A percentile compares a stretch with the other conserved stretches of the same genome.
phyloP scores from a whole-genome alignment of 2,329 filamentous ascomycete species.

The Zymoseptoria passerinii region DNA sequence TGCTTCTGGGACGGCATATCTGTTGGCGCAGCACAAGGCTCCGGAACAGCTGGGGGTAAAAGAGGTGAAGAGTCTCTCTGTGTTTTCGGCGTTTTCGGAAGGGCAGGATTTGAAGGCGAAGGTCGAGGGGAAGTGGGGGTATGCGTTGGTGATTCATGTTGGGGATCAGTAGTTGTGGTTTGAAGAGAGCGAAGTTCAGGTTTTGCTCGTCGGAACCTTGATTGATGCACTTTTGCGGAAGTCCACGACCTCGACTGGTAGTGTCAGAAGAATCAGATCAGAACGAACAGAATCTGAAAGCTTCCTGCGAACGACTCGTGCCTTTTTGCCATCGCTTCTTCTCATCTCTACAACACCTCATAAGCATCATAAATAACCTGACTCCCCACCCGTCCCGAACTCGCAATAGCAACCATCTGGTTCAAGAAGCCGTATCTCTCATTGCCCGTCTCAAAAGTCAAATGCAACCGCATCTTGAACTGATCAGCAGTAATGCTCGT shows the following conservation, averaged over 20 bases:
- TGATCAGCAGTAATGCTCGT: conserved; percentile 18
- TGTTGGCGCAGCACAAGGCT: conserved; percentile 10
- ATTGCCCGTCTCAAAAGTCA: conserved; percentile 25
- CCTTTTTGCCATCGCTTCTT: neutral
- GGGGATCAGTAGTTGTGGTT: neutral
- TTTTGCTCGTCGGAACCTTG: neutral
- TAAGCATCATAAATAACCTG: conserved; percentile 23
- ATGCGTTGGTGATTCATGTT: neutral
- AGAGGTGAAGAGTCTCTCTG: neutral
- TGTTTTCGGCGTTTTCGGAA: neutral
- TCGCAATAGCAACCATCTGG: conserved; percentile 17
- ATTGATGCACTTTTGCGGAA: neutral
- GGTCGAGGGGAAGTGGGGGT: neutral
- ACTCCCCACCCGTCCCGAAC: conserved; percentile 15
- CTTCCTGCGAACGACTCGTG: no score
- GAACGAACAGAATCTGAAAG: neutral
- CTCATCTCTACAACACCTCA: conserved; percentile 13
- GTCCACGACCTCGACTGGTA: neutral
- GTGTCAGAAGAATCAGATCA: neutral
- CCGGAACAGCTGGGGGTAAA: conserved; percentile 8
- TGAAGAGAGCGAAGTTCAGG: neutral
- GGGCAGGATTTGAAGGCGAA: neutral
- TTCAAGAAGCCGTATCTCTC: conserved; percentile 25
- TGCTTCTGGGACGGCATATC: conserved; percentile 7
- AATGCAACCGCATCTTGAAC: conserved; percentile 24